Evolutionary conservation across 805 yeast genomes (phyloP).

Genomic region (Ogataea salicorniae): DNA sequence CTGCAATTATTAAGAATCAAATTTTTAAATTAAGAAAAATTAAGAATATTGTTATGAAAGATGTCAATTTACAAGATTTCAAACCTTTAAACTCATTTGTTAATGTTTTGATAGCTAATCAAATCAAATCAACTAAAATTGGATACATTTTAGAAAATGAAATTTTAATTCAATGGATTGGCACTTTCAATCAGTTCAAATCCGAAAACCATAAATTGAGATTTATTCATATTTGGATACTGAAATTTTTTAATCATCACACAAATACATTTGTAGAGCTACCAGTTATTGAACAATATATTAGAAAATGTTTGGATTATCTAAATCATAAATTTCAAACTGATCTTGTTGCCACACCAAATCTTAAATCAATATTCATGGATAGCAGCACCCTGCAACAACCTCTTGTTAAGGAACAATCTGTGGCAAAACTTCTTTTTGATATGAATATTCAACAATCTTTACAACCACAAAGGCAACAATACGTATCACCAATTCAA

Average conservation of each 20-base stretch:
- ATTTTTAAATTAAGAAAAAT: conserved; percentile 30
- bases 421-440: neutral
- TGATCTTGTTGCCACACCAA: conserved; percentile 5
- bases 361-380: too few relatives aligned
- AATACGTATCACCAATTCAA: too few relatives aligned
- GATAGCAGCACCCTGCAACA: too few relatives aligned
- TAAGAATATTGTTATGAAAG: neutral
- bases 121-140: conserved; percentile 5
- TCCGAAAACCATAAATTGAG: conserved; percentile 1
- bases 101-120: conserved; percentile 4
- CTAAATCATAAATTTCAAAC: conserved; percentile 13
- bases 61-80: neutral
- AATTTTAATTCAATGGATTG: conserved; percentile 13
- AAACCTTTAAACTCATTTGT: conserved; percentile 4
- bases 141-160: conserved; percentile 19
- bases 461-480: neutral
- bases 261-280: neutral
- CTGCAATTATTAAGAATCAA: conserved; percentile 51
- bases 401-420: too few relatives aligned
- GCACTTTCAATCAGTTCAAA: conserved; percentile 2
- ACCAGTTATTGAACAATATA: conserved; percentile 4
- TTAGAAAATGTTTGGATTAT: conserved; percentile 9
- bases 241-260: conserved; percentile 1
- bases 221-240: conserved; percentile 8
- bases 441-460: neutral